Evolutionary conservation across 345 rosid genomes (phyloP), one percentile per base, ranked within the genome.

Genomic region (Melaleuca quinquenervia): DNA sequence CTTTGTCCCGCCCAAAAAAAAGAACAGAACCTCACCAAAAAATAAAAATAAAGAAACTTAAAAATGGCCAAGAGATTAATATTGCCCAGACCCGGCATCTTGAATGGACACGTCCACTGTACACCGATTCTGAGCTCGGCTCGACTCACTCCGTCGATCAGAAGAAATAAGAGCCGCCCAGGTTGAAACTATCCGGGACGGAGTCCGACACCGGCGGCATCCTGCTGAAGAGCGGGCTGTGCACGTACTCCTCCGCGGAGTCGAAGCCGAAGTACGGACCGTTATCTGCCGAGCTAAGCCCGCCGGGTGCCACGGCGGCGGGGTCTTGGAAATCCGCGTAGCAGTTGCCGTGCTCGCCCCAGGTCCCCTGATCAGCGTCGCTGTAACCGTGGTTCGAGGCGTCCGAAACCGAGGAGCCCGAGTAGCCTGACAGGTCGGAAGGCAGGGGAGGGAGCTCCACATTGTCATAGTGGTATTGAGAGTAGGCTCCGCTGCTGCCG

Each of bases 191-290:
- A 70, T 94, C 96, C 6, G 94, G 93, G n/a, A 78, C 88, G 24
- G 92, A 55, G 82, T 95, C 98, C 10, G 97, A 93, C 82, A 90
- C 96, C 16, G 95, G 91, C 13, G 98, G 98, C 98, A 95, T 95
- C 88, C 92, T 93, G 90, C 97, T 95, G 83, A 95, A 95, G 56
- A 94, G 92, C 13, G 98, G 98, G 83, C 97, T 96, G 60, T 96
- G 97, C 54, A 94, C 95, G 44, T 94, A 95, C 86, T 92, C 91
- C 85, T 91, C 90, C 50, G 90, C 89, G 11, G 91, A 90, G 55
- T 90, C 94, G 87, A 88, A 90, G 87, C 90, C 78, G 85, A 92
- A 91, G 84, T 85, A 89, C 6, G 91, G 87, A 26, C 89, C 89
- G 41, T 24, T 84, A 10, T 50, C 75, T 45, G 36, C 87, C 9